A percentile compares a stretch with the other conserved stretches of the same genome.
Evolutionary conservation across 2,329 filamentous ascomycete genomes (phyloP).

Genomic region (Stagonosporopsis vannaccii): DNA sequence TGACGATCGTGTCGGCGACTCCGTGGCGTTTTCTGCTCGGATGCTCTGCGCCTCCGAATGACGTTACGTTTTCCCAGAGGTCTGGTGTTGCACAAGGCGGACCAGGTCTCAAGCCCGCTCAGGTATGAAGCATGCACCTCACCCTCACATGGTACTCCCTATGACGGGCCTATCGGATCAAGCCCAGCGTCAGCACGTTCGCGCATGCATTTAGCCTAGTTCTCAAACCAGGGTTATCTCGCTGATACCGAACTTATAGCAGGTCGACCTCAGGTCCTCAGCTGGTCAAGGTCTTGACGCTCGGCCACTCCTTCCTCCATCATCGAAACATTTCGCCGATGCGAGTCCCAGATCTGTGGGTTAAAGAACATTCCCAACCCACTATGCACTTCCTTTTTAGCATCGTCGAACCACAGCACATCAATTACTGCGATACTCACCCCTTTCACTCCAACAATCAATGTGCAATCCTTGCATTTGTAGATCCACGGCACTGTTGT

Average conservation of each 20-base stretch:
- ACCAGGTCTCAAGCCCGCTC: constrained; percentile 9
- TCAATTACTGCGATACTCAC: constrained; percentile 7
- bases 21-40: constrained; percentile 7
- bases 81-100: constrained; percentile 11
- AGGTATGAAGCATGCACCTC: constrained; percentile 12
- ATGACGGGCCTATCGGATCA: constrained; percentile 4
- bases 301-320: constrained; percentile 24
- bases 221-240: constrained; percentile 14
- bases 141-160: constrained; percentile 11
- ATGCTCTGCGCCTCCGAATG: constrained; percentile 6
- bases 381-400: constrained; percentile 22
- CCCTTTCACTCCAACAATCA: constrained; percentile 7
- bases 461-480: constrained; percentile 11
- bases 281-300: constrained; percentile 24
- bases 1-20: constrained; percentile 12
- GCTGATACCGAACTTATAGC: constrained; percentile 20
- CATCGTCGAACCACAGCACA: constrained; percentile 13
- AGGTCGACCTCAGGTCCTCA: constrained; percentile 11
- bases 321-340: constrained; percentile 19
- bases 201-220: constrained; percentile 14
- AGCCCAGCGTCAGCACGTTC: constrained; percentile 7
- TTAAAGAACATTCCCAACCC: constrained; percentile 26
- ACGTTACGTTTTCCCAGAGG: constrained; percentile 9
- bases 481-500: constrained; percentile 8
- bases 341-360: constrained; percentile 13